phyloP scores from a whole-genome alignment of 106 monocot species.

The Allium fistulosum region DNA sequence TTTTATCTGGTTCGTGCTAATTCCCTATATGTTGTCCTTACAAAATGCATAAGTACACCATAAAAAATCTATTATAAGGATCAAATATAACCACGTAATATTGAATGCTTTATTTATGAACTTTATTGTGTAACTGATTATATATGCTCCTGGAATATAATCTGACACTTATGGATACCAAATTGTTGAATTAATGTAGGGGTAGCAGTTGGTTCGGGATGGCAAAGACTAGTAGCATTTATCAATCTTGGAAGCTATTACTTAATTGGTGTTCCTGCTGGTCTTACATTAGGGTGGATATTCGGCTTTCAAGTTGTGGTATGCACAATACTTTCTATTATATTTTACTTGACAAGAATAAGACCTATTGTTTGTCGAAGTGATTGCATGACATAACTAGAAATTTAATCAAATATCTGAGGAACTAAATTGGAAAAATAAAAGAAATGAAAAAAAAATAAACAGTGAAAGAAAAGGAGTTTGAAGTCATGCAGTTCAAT shows the following conservation, averaged over 20 bases:
- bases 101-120: too few species aligned
- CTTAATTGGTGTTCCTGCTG: constrained; percentile 51
- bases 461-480: background rate
- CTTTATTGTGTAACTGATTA: too few species aligned
- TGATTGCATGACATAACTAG: background rate
- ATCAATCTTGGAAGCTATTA: constrained; percentile 62
- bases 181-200: constrained; percentile 12
- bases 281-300: constrained; percentile 46
- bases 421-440: too few species aligned
- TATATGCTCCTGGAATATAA: too few species aligned
- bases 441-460: too few species aligned
- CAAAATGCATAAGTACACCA: too few species aligned
- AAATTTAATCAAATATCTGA: too few species aligned
- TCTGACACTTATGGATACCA: too few species aligned
- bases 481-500: background rate
- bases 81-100: too few species aligned
- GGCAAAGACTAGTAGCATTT: constrained; percentile 37
- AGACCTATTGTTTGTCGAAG: background rate
- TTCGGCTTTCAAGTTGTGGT: constrained; percentile 48
- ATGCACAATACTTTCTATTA: background rate
- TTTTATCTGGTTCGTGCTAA: constrained; percentile 7
- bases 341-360: background rate
- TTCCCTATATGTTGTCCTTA: too few species aligned
- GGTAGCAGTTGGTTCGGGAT: constrained; percentile 51
- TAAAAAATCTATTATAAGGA: too few species aligned